Percentiles rank a stretch among this genome's conserved stretches.
Evolutionary conservation across 495 filamentous ascomycete genomes (phyloP).

Genomic region (Physcia stellaris): DNA sequence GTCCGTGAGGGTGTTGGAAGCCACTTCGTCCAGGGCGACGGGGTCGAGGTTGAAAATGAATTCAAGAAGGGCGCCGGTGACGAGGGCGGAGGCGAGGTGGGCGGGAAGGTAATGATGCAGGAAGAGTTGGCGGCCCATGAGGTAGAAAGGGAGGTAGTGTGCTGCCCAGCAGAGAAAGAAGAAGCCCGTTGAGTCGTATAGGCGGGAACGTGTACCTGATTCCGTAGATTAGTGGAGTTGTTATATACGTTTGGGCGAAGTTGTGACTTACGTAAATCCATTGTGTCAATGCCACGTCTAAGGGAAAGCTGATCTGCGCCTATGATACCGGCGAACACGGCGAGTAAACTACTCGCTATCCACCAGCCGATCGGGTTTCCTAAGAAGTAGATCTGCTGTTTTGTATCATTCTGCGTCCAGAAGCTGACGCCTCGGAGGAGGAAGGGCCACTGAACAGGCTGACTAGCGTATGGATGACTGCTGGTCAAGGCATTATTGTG

Average conservation of each 20-base stretch:
- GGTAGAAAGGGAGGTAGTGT: conserved; percentile 61
- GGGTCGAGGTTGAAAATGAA: conserved; percentile 91
- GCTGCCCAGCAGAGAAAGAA: conserved; percentile 83
- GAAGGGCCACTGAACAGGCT: conserved; percentile 97
- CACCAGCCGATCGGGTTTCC: conserved; percentile 98
- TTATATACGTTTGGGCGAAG: not conserved
- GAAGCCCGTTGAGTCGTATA: conserved; percentile 98
- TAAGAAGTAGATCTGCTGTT: conserved; percentile 96
- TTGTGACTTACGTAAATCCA: conserved; percentile 92
- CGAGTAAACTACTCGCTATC: conserved; percentile 80
- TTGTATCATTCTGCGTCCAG: conserved; percentile 96
- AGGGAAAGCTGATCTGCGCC: conserved; percentile 87
- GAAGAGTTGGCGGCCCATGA: conserved; percentile 66
- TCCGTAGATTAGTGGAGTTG: conserved; percentile 17
- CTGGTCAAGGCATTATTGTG: conserved; percentile 97
- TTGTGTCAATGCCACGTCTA: conserved; percentile 79
- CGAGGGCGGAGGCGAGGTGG: conserved; percentile 82
- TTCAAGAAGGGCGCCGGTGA: conserved; percentile 90
- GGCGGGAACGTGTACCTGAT: conserved; percentile 73
- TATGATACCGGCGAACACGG: conserved; percentile 85
- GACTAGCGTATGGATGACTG: conserved; percentile 88
- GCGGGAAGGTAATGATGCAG: conserved; percentile 72
- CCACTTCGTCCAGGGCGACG: conserved; percentile 30
- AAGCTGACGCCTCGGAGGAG: conserved; percentile 92
- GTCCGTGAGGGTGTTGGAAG: conserved; percentile 23